Percentiles rank a stretch among this genome's conserved stretches.
Evolutionary conservation across 2,329 filamentous ascomycete genomes (phyloP).

Genomic region (Zasmidium angulare): DNA sequence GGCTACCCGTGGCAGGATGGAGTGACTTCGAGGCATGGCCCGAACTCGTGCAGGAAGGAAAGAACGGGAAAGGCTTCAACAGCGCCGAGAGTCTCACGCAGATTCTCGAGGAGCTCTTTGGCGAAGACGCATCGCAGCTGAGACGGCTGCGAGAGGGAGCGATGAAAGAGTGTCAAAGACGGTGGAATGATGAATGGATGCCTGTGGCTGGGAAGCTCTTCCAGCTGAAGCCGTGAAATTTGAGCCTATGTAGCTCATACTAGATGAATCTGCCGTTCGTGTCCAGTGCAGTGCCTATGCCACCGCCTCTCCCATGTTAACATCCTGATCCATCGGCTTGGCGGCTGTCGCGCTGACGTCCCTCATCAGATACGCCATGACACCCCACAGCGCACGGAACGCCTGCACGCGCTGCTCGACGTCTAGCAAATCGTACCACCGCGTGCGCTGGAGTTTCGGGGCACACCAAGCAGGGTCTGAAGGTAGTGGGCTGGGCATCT

Average conservation of each 20-base stretch:
- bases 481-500: slow-evolving; percentile 30
- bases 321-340: background rate
- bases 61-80: slow-evolving; percentile 83
- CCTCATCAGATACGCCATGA: slow-evolving; percentile 54
- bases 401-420: slow-evolving; percentile 55
- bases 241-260: background rate
- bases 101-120: slow-evolving; percentile 66
- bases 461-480: slow-evolving; percentile 49
- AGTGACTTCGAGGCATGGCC: slow-evolving; percentile 81
- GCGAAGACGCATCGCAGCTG: slow-evolving; percentile 54
- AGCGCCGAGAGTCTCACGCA: slow-evolving; percentile 64
- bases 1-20: slow-evolving; percentile 87
- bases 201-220: slow-evolving; percentile 73
- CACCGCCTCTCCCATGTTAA: background rate
- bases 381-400: slow-evolving; percentile 57
- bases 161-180: slow-evolving; percentile 68
- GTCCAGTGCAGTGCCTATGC: too few species aligned
- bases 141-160: slow-evolving; percentile 72
- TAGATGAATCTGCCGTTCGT: too few species aligned
- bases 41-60: slow-evolving; percentile 83
- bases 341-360: slow-evolving; percentile 1
- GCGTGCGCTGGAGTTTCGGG: slow-evolving; percentile 54
- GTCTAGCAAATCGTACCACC: slow-evolving; percentile 61
- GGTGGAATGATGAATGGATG: slow-evolving; percentile 96
- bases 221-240: slow-evolving; percentile 3